Evolutionary conservation across 345 rosid genomes (phyloP).

Genomic region (Kandelia obovata): DNA sequence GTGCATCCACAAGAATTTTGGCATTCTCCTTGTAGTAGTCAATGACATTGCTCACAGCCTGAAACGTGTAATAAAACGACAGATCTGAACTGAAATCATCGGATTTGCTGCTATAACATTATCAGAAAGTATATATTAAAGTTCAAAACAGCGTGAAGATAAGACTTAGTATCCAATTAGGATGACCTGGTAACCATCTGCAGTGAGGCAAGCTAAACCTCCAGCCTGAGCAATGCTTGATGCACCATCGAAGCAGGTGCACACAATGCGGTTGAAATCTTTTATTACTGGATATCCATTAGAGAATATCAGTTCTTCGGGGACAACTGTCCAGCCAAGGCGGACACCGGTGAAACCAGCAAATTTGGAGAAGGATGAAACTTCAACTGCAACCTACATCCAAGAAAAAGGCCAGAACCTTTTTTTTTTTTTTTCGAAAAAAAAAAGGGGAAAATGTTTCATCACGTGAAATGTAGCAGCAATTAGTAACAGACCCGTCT

Average conservation of each 20-base stretch:
- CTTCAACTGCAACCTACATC: conserved; percentile 76
- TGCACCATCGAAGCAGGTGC: conserved; percentile 85
- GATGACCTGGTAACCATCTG: conserved; percentile 52
- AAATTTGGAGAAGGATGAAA: conserved; percentile 81
- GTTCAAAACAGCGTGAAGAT: no score
- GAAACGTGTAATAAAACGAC: not conserved
- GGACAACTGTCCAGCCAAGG: conserved; percentile 86
- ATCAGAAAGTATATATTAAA: not conserved
- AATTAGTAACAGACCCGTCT: conserved; percentile 47
- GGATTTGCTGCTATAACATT: not conserved
- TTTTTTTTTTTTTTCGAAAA: not conserved
- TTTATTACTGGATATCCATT: conserved; percentile 62
- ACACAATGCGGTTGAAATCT: conserved; percentile 66
- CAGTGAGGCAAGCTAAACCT: conserved; percentile 70
- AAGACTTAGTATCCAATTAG: not conserved
- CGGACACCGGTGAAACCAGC: conserved; percentile 92
- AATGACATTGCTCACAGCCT: conserved; percentile 39
- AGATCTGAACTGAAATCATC: not conserved
- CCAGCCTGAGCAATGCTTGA: conserved; percentile 79
- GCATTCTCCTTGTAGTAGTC: conserved; percentile 65
- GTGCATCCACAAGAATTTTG: conserved; percentile 46
- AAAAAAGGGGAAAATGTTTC: not conserved
- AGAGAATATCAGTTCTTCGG: conserved; percentile 63
- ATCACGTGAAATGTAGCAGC: not conserved
- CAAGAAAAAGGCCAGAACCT: not conserved